Evolutionary conservation across 75 land plant species (phyloP), one percentile per base, ranked within the genome.

Genomic region (Pinus albicaulis): DNA sequence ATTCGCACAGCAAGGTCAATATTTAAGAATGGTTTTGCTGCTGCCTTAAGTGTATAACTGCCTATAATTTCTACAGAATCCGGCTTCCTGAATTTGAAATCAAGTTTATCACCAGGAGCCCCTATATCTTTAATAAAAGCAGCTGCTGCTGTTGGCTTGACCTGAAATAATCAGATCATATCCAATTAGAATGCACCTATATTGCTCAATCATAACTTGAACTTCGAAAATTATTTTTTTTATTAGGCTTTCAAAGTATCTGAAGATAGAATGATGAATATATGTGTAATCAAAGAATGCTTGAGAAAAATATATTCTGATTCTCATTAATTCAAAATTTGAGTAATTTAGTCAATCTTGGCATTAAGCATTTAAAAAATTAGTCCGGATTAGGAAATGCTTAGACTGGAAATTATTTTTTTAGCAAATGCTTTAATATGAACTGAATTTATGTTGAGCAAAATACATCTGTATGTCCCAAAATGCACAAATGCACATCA

Each of bases 1-100:
- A 96, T 81, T 24, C 91, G 80, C 41, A 96, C 59, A 0, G 96
- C 84, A 72, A 96, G 77, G 76, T 96, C 99, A 8, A 92, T 90
- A 73, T 80, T 79, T 25, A 84, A 76, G 77, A 84, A 74, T 36
- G 99, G 99, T 76, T 88, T 94, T 0, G 85, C 91, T 12, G 87
- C 74, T 36, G 85, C 64, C 12, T 79, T 81, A 13, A 87, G 82
- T 14, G 86, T 69, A 75, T 90, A 90, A 64, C 99, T 94, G 16
- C 99, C 99, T 34, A 84, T 85, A 28, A 94, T 74, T 62, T 82
- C 74, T 26, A 94, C 53, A n/a, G 73, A 57, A 58, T 82, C 86
- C 28, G 99, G 99, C 77, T 76, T 88, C 72, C 62, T 83, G 78
- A 96, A 94, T 7, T 76, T 86, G 78, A 96, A 85, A 0, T 76